Evolutionary conservation across 768 basidiomycete species (phyloP).

Genomic region (Butyriboletus loyo): DNA sequence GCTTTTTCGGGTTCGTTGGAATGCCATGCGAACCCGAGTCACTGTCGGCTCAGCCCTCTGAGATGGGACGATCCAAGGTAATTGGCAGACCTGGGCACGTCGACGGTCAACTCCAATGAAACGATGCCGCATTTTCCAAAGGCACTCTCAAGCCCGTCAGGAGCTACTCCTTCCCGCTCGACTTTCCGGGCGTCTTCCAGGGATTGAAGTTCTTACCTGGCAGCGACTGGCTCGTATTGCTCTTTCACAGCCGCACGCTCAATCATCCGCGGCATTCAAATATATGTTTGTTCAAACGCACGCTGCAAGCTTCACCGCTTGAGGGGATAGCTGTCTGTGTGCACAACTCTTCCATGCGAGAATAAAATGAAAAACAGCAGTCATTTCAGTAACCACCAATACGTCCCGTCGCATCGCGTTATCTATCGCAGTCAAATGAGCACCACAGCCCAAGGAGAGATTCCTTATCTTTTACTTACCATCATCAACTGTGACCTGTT

Average conservation of each 20-base stretch:
- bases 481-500: conserved; percentile 7
- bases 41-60: too few species aligned
- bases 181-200: conserved; percentile 30
- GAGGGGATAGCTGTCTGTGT: too few species aligned
- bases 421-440: conserved; percentile 10
- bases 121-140: conserved; percentile 20
- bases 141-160: conserved; percentile 13
- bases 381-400: not conserved
- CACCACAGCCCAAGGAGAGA: not conserved
- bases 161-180: conserved; percentile 27
- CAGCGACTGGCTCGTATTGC: conserved; percentile 28
- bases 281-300: conserved; percentile 24
- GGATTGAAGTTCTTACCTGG: conserved; percentile 30
- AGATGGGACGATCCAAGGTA: too few species aligned
- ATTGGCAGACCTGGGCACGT: too few species aligned
- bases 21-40: too few species aligned
- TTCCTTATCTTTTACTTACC: not conserved
- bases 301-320: too few species aligned
- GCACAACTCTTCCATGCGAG: too few species aligned
- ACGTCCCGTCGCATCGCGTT: not conserved
- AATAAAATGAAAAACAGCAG: too few species aligned
- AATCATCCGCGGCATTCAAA: conserved; percentile 31
- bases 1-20: too few species aligned
- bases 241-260: conserved; percentile 30
- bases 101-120: too few species aligned